Conservation (phyloP, 2,329 filamentous ascomycete species). For the Fusarium sp. region DNA sequence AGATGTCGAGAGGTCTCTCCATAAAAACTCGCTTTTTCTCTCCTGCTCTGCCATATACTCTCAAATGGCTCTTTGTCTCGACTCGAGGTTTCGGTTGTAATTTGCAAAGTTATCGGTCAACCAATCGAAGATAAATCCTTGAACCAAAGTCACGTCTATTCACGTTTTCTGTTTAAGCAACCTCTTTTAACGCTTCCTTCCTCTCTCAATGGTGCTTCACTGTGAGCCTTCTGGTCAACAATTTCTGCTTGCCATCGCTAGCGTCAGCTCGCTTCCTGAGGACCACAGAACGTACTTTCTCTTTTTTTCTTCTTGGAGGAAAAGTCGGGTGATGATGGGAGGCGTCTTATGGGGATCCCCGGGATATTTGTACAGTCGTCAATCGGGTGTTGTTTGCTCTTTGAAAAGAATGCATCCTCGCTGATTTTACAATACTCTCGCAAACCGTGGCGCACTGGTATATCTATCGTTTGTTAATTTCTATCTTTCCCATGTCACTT, state of each 20-base stretch:
- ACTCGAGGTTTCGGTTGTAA: constrained; percentile 66
- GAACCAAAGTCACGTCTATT: constrained; percentile 47
- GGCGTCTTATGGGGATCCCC: constrained; percentile 44
- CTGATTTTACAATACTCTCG: constrained; percentile 37
- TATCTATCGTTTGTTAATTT: constrained; percentile 25
- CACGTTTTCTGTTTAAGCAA: constrained; percentile 41
- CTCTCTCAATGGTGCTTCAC: constrained; percentile 42
- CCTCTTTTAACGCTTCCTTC: constrained; percentile 36
- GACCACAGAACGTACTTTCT: constrained; percentile 41
- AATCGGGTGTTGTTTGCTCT: constrained; percentile 41
- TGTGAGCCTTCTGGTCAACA: constrained; percentile 44
- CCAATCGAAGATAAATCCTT: constrained; percentile 64
- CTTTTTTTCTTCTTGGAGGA: constrained; percentile 43
- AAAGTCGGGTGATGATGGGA: constrained; percentile 44
- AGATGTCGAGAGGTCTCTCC: constrained; percentile 46
- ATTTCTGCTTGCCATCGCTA: constrained; percentile 33
- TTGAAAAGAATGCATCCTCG: constrained; percentile 44
- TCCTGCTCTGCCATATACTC: constrained; percentile 54
- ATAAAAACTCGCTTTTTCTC: constrained; percentile 47
- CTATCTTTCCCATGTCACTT: constrained; percentile 15
- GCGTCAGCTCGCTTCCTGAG: constrained; percentile 37
- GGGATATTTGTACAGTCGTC: constrained; percentile 45
- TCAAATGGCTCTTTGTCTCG: constrained; percentile 52
- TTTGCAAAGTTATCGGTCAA: constrained; percentile 63
- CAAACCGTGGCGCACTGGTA: constrained; percentile 34